A percentile compares a stretch with the other conserved stretches of the same genome.
These are phyloP conservation scores for Neonectria punicea DNA, from an alignment of 2,329 filamentous ascomycete species.

Conservation along the genomic window DNA sequence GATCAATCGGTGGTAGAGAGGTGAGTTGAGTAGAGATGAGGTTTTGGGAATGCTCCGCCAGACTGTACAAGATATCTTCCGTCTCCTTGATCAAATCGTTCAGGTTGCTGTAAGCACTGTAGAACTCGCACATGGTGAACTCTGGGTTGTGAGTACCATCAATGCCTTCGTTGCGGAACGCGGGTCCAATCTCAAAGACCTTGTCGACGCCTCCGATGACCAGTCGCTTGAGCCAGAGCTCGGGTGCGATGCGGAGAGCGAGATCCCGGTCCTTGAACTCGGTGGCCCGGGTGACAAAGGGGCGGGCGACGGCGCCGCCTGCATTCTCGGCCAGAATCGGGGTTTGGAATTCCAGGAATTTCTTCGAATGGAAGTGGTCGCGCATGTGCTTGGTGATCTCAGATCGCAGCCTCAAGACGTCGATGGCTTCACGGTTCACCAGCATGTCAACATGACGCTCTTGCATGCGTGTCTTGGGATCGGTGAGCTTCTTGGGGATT, in stretches of 20 bases:
- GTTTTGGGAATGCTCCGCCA: constrained; percentile 63
- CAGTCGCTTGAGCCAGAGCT: constrained; percentile 93
- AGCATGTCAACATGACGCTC: constrained; percentile 89
- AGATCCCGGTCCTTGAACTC: constrained; percentile 79
- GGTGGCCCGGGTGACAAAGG: constrained; percentile 83
- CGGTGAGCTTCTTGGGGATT: constrained; percentile 75
- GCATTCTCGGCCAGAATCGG: constrained; percentile 86
- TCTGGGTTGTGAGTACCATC: constrained; percentile 96
- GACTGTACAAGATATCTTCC: constrained; percentile 72
- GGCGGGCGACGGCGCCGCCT: constrained; percentile 87
- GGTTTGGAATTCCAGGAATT: constrained; percentile 90
- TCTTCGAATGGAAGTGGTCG: constrained; percentile 74
- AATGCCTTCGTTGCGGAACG: constrained; percentile 93
- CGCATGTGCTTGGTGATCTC: constrained; percentile 79
- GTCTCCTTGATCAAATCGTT: constrained; percentile 80
- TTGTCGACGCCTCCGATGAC: constrained; percentile 88
- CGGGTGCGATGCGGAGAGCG: constrained; percentile 88
- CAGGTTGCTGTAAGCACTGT: constrained; percentile 84
- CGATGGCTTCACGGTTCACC: constrained; percentile 73
- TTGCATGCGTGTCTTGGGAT: constrained; percentile 77
- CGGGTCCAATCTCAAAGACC: constrained; percentile 92
- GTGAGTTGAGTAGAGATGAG: constrained; percentile 58
- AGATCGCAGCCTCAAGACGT: constrained; percentile 79
- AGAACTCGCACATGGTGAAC: constrained; percentile 98
- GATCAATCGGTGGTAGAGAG: constrained; percentile 59